Conservation (phyloP, 2,329 filamentous ascomycete genomes). For the Balansia obtecta region DNA sequence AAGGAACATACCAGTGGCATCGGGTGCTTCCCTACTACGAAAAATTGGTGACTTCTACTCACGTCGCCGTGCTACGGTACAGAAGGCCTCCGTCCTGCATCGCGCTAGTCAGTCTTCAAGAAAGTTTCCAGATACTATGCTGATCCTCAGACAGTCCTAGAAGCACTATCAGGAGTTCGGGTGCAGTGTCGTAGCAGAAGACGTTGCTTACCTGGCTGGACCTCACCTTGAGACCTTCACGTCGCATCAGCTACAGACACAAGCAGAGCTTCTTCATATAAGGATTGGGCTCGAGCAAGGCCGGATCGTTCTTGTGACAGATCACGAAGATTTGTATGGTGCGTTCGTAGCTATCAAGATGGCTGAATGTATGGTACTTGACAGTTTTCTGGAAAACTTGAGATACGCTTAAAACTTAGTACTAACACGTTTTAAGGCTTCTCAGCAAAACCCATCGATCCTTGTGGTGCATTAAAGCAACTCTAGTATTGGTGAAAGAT, state of each 20-base stretch:
- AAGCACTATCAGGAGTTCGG: not conserved
- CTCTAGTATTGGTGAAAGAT: too few relatives aligned
- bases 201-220: not conserved
- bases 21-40: too few relatives aligned
- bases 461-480: too few relatives aligned
- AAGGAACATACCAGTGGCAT: too few relatives aligned
- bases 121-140: too few relatives aligned
- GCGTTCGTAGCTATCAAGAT: not conserved
- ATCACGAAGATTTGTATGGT: not conserved
- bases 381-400: conserved; percentile 10
- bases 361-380: not conserved
- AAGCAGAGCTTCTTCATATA: not conserved
- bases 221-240: not conserved
- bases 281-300: not conserved
- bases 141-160: not conserved
- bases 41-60: too few relatives aligned
- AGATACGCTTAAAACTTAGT: not conserved
- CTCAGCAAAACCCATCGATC: not conserved
- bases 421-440: not conserved
- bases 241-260: not conserved
- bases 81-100: not conserved
- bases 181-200: not conserved
- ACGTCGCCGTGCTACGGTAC: not conserved
- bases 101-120: not conserved
- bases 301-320: not conserved